Base-by-base conservation (phyloP, 2,329 filamentous ascomycete species). In the Curvularia sp. region DNA sequence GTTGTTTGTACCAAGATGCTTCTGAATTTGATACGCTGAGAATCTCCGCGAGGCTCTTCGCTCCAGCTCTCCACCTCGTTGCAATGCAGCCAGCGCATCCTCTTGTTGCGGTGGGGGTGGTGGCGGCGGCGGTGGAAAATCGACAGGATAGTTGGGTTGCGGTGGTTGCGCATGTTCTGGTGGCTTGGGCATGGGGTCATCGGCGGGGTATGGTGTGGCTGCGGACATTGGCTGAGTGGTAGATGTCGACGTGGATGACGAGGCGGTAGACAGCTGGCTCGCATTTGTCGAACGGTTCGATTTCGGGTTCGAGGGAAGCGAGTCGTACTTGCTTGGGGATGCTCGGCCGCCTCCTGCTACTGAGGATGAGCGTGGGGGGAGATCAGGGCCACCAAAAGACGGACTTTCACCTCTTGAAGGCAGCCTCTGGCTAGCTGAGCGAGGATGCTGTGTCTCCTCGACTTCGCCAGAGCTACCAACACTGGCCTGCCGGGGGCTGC, bases 21-120 rank as follows among this genome's bases (percentile, higher is more conserved):
- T 98, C 46, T 92, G 92, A 67, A 99, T 96, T 73, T 99, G 95
- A 75, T 98, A 99, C 53, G 93, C 91, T 1, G 95, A 98, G 75
- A 98, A 99, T 71, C 95, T 85, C 66, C 94, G 86, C 13, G 95
- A 99, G 0, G 95, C 95, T 74, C 95, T 86, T 73, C 95, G 87
- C 78, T 99, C 95, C 49, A 99, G 81, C 66, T 97, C 93, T 20
- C 94, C 94, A 33, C 93, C 93, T 77, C 93, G 88, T 78, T 98
- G 95, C 65, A 99, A 79, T 50, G 93, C 93, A 49, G 92, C 92
- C 52, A 99, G 82, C 5, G 95, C 95, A 80, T 96, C 96, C 69
- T 95, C 91, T 68, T 93, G 88, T 69, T 91, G 91, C 52, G 92
- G 90, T 26, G 89, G 88, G 2, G 92, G 90, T n/a, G 92, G 90